These are phyloP conservation scores for Colletotrichum gigasporum DNA, from an alignment of 2,329 filamentous ascomycete genomes.

Conservation along the genomic window DNA sequence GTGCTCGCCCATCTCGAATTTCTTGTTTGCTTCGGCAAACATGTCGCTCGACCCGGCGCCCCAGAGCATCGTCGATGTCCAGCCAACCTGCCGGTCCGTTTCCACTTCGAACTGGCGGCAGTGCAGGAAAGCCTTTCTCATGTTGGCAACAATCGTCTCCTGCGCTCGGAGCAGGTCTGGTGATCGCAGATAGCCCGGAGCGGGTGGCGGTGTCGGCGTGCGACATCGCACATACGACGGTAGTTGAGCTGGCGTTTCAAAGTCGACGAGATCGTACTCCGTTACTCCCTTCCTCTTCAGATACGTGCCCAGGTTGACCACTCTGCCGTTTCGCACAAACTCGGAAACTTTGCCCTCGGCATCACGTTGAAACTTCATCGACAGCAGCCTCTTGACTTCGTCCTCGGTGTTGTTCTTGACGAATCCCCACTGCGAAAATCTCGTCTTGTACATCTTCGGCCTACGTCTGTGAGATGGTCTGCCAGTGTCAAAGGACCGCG, in stretches of 20 bases:
- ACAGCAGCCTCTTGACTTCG: conserved; percentile 59
- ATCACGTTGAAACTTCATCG: conserved; percentile 62
- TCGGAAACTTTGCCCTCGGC: conserved; percentile 62
- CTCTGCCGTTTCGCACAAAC: conserved; percentile 61
- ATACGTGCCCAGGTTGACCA: conserved; percentile 62
- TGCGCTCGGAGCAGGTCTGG: conserved; percentile 54
- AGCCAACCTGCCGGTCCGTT: conserved; percentile 47
- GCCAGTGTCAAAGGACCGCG: background rate
- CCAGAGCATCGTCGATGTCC: conserved; percentile 54
- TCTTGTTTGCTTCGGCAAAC: conserved; percentile 53
- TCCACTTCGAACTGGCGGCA: conserved; percentile 54
- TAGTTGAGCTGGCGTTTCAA: conserved; percentile 52
- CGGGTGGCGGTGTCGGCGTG: conserved; percentile 54
- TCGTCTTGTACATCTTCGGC: conserved; percentile 65
- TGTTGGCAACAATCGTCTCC: conserved; percentile 53
- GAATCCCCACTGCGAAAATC: conserved; percentile 64
- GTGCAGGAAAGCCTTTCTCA: conserved; percentile 54
- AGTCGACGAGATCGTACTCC: conserved; percentile 60
- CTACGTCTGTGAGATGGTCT: conserved; percentile 40
- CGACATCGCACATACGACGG: conserved; percentile 55
- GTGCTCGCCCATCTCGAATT: conserved; percentile 50
- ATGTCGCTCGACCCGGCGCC: conserved; percentile 54
- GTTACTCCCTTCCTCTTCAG: conserved; percentile 63
- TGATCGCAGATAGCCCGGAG: conserved; percentile 51
- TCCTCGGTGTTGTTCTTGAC: conserved; percentile 65